A percentile compares a stretch with the other conserved stretches of the same genome.
Conservation (phyloP, 345 rosid species). For the Psidium guajava region DNA sequence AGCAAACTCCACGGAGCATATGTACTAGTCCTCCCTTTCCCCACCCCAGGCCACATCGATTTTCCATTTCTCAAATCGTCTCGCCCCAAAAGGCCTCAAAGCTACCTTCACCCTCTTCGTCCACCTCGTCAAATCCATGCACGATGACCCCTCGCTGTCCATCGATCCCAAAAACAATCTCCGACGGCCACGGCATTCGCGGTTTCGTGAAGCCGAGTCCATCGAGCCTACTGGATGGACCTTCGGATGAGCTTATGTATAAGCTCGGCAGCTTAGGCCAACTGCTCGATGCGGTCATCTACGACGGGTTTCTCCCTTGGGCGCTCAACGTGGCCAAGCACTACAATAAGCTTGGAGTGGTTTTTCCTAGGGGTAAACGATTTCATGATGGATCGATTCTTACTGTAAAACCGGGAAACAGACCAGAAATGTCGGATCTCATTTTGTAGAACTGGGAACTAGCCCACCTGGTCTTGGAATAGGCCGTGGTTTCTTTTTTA, state of each 20-base stretch:
- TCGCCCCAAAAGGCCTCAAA: constrained; percentile 13
- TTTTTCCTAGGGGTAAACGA: no score
- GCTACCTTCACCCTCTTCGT: constrained; percentile 9
- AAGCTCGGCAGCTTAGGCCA: neutral
- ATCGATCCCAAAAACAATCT: constrained; percentile 12
- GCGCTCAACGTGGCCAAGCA: constrained; percentile 24
- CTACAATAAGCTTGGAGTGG: constrained; percentile 12
- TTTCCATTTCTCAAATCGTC: constrained; percentile 24
- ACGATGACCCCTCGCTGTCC: neutral
- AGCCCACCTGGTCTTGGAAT: no score
- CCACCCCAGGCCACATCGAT: constrained; percentile 27
- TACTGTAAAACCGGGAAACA: no score
- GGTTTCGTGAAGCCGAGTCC: constrained; percentile 5
- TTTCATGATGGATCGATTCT: no score
- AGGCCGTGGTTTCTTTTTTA: no score
- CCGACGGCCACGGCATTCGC: constrained; percentile 23
- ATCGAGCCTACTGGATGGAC: neutral
- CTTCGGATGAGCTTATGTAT: constrained; percentile 1
- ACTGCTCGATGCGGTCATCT: constrained; percentile 6
- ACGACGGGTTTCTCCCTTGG: constrained; percentile 22
- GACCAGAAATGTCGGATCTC: no score
- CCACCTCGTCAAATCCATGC: constrained; percentile 1
- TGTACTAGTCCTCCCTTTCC: constrained; percentile 13
- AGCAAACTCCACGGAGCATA: constrained; percentile 4
- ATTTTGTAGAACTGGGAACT: no score